phyloP scores from a whole-genome alignment of 345 rosid genomes.

The thale cress (Arabidopsis thaliana) region DNA sequence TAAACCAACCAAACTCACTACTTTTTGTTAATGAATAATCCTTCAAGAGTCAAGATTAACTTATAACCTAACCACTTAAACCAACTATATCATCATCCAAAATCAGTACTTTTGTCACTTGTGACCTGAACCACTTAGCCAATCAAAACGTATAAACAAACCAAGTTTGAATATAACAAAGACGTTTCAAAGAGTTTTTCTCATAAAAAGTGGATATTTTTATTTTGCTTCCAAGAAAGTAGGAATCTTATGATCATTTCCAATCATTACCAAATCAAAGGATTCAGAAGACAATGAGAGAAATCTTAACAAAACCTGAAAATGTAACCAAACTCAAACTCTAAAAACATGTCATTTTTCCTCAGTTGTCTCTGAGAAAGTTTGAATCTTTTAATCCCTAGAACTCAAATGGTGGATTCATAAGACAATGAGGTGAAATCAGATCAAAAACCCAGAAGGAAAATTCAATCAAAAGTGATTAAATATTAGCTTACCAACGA shows the following conservation, averaged over 20 bases:
- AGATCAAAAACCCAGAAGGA: background rate
- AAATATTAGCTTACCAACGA: constrained; percentile 35
- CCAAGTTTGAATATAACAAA: background rate
- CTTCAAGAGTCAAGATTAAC: background rate
- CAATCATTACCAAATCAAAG: background rate
- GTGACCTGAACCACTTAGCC: background rate
- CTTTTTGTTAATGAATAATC: background rate
- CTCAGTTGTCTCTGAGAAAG: constrained; percentile 6
- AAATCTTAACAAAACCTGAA: background rate
- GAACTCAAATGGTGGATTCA: constrained; percentile 5
- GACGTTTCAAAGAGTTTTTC: no score
- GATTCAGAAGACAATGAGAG: background rate
- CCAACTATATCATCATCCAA: background rate
- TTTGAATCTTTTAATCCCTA: constrained; percentile 12
- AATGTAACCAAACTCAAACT: background rate
- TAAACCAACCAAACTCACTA: constrained; percentile 9
- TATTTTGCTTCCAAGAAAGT: background rate
- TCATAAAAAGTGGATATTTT: no score
- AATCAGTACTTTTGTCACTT: background rate
- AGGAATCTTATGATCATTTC: constrained; percentile 24
- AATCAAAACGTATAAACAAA: constrained; percentile 1
- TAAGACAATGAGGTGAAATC: constrained; percentile 1
- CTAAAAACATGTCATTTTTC: background rate
- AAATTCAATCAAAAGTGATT: constrained; percentile 7
- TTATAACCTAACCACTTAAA: background rate